Base-by-base conservation (phyloP, 2,329 filamentous ascomycete species). In the Pestalotiopsis fici region DNA sequence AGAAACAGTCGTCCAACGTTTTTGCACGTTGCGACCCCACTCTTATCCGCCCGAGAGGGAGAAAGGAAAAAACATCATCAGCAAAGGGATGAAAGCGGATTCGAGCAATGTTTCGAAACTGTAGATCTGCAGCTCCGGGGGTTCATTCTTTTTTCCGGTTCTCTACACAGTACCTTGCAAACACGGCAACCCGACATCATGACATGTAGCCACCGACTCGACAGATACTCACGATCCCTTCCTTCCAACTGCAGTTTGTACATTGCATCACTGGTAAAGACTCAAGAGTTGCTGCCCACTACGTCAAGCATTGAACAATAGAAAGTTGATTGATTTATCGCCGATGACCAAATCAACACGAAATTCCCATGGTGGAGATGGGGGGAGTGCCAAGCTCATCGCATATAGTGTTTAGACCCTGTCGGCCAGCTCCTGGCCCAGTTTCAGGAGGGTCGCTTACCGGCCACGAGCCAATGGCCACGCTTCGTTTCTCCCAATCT, bases 321-420 rank as follows among this genome's bases (percentile, higher is more conserved):
- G n/a, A n/a, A n/a, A 35, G 11, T 35, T 35, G 31, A 35, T 35
- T 15, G 43, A 18, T n/a, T 27, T 57, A 12, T 15, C 55, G 23
- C 57, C 28, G 28, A 31, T 59, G 12, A 37, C 15, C 28, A 37
- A 59, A 62, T 62, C 13, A 23, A 35, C n/a, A 62, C n/a, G 43
- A 50, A 50, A 50, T 50, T n/a, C 18, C 18, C 43, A 21, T 31
- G 35, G 59, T 25, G 35, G n/a, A 35, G 35, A 62, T 31, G 12
- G 21, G 25, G 27, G 61, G 9, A 64, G 18, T 31, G 61, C 43
- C 61, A 64, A 64, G 61, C 21, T 21, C 37, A 47, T 64, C 61
- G 50, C 15, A 35, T 64, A 64, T 64, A 64, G 61, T 64, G 61
- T 55, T 35, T 56, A 64, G 7, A 25, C 61, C 61, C 61, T 64